Percentiles rank a stretch among this genome's conserved stretches.
Evolutionary conservation across 805 yeast genomes (phyloP).

Genomic region (Aciculoconidium aculeatum): DNA sequence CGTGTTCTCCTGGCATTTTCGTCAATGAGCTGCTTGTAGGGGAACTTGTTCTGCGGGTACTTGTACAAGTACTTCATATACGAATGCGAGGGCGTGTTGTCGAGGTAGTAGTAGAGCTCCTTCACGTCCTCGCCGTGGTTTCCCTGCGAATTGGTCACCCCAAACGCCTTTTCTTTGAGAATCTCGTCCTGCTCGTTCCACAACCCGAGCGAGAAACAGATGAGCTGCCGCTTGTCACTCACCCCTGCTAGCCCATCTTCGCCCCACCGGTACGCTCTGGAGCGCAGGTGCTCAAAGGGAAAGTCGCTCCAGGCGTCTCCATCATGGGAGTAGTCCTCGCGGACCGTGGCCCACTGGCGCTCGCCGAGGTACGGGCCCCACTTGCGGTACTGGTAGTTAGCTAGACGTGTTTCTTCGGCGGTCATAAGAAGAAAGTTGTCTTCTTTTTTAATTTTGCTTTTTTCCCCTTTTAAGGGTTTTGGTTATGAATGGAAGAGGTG

Average conservation of each 20-base stretch:
- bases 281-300: constrained; percentile 77
- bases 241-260: constrained; percentile 94
- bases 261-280: constrained; percentile 89
- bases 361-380: constrained; percentile 94
- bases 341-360: constrained; percentile 66
- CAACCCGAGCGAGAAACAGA: constrained; percentile 74
- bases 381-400: constrained; percentile 23
- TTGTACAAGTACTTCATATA: constrained; percentile 89
- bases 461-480: no score
- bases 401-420: constrained; percentile 34
- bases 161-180: constrained; percentile 80
- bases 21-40: constrained; percentile 67
- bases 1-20: constrained; percentile 64
- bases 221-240: constrained; percentile 72
- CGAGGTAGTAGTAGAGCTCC: constrained; percentile 77
- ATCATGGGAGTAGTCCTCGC: constrained; percentile 80
- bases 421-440: no score
- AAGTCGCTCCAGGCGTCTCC: constrained; percentile 92
- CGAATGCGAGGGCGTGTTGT: constrained; percentile 89
- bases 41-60: constrained; percentile 83
- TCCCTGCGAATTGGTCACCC: constrained; percentile 88
- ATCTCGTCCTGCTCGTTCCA: constrained; percentile 90
- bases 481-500: no score
- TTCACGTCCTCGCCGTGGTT: constrained; percentile 96
- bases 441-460: no score